These are phyloP conservation scores for Ceratobasidium papillatum DNA, from an alignment of 1,284 basidiomycete species.

Conservation along the genomic window DNA sequence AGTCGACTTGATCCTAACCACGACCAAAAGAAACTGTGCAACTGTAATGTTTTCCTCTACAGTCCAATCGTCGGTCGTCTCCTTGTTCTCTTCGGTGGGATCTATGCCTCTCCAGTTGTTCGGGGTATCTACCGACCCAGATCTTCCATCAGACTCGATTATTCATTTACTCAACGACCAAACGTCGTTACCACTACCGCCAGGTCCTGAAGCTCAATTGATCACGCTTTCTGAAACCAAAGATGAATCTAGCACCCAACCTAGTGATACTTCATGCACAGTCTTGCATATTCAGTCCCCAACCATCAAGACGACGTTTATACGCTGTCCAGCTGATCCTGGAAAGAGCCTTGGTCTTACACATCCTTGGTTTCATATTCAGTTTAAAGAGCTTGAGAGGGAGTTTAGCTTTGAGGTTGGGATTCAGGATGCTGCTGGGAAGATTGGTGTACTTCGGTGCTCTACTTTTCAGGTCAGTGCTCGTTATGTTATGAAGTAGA, in stretches of 20 bases:
- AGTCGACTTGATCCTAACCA: neutral
- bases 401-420: conserved; percentile 82
- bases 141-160: conserved; percentile 69
- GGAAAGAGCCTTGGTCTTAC: conserved; percentile 65
- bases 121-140: conserved; percentile 59
- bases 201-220: conserved; percentile 54
- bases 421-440: conserved; percentile 68
- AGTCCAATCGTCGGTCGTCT: conserved; percentile 72
- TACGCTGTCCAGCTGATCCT: conserved; percentile 62
- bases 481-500: conserved; percentile 24
- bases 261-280: conserved; percentile 49
- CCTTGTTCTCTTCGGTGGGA: conserved; percentile 80
- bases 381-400: conserved; percentile 71
- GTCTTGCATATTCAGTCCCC: conserved; percentile 89
- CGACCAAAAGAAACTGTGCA: neutral
- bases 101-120: conserved; percentile 71
- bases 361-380: conserved; percentile 78
- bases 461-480: conserved; percentile 82
- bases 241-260: conserved; percentile 50
- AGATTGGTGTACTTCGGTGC: conserved; percentile 69
- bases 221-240: conserved; percentile 33
- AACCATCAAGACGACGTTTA: conserved; percentile 70
- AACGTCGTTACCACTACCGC: conserved; percentile 61
- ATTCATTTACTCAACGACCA: conserved; percentile 71
- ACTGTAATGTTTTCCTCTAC: conserved; percentile 61